Evolutionary conservation across 345 rosid genomes (phyloP), one percentile per base, ranked within the genome.

Genomic region (Citrus reticulata): DNA sequence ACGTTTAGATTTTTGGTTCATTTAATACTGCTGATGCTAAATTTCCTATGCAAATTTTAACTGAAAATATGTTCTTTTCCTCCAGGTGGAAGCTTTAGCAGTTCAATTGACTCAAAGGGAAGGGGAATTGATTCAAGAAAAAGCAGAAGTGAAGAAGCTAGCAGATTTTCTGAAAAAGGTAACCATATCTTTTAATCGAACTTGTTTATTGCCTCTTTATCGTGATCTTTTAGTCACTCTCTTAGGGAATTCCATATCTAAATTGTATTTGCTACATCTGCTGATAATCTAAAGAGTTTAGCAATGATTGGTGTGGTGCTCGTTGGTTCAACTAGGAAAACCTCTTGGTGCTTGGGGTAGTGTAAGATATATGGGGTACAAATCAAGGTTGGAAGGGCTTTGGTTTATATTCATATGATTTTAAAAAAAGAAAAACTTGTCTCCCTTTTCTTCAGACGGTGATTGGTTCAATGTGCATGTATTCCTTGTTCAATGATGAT

Each of bases 91-190:
- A 85, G 98, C 98, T 79, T 84, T 97, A 77, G 98, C 98, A 54
- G 95, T 97, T 83, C 97, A 97, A 79, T 86, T 97, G 83, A 92
- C 97, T 78, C 91, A 93, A 84, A 93, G 97, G 85, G 99, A 97
- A 89, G 98, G 99, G 83, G 98, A 94, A 84, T 78, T 94, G 83
- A 86, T 92, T 77, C 97, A 91, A 80, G 98, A 97, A 80, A 97
- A 97, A 82, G 79, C 96, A 16, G 98, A 97, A 93, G 98, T 94
- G 81, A 97, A 97, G 92, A 93, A 87, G 88, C 86, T 97, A 49
- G 96, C 98, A n/a, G 82, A 78, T 81, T 94, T 97, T 80, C 89
- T 97, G 59, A 94, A 94, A 84, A 96, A 93, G 97, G 99, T 96
- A 82, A 70, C 58, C 35, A 19, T 27, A 78, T 32, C 25, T 69